Conservation (phyloP, 441 rosid genomes). For the Erodium chrysanthum region DNA sequence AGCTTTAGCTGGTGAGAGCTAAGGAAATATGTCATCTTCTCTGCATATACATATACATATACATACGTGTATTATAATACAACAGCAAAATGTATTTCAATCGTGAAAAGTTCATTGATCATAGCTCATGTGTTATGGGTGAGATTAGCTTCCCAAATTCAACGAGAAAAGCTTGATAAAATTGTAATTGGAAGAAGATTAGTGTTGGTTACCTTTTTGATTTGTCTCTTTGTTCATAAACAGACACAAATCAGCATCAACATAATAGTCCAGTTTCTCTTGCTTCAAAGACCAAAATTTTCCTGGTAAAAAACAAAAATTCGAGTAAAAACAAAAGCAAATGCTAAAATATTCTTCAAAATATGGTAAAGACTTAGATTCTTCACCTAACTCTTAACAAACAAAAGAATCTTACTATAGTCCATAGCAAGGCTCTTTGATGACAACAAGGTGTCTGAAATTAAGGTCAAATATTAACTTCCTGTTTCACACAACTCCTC, state of each 20-base stretch:
- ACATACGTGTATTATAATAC: background rate
- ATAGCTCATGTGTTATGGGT: background rate
- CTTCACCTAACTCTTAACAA: background rate
- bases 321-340: background rate
- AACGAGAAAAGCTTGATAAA: background rate
- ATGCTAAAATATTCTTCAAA: too few species aligned
- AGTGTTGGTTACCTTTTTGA: background rate
- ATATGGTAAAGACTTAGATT: background rate
- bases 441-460: constrained; percentile 3
- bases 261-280: background rate
- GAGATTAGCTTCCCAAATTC: background rate
- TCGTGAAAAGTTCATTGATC: background rate
- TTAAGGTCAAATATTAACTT: background rate
- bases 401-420: background rate
- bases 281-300: background rate
- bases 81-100: background rate
- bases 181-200: background rate
- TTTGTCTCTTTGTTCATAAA: background rate
- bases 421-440: background rate
- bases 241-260: background rate
- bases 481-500: too few species aligned
- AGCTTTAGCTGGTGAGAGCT: constrained; percentile 29
- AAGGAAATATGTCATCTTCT: background rate
- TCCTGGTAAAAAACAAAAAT: background rate
- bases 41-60: background rate